Conservation (phyloP, 805 yeast species). For the Ogataea wickerhamii region DNA sequence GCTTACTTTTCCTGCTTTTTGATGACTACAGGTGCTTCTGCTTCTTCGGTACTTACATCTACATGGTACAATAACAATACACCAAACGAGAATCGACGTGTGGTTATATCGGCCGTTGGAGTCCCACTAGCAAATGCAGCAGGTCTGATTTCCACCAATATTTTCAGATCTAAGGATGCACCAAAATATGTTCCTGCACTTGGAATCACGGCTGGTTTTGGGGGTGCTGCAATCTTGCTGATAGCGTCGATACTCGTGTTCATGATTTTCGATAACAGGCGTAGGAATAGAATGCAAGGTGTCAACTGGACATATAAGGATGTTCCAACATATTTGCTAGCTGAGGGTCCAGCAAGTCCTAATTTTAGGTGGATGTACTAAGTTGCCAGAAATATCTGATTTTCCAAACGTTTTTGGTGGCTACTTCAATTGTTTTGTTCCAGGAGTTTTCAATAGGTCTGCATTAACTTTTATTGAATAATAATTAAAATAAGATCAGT, state of each 20-base stretch:
- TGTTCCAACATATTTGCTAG: slow-evolving; percentile 40
- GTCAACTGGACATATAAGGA: slow-evolving; percentile 37
- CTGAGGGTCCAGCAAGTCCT: slow-evolving; percentile 44
- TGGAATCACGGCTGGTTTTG: slow-evolving; percentile 44
- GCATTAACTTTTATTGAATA: neutral
- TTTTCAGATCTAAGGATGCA: slow-evolving; percentile 48
- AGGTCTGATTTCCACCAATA: slow-evolving; percentile 51
- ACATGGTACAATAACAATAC: slow-evolving; percentile 51
- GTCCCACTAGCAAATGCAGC: slow-evolving; percentile 57
- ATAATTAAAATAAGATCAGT: slow-evolving; percentile 7
- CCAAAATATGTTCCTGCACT: slow-evolving; percentile 53
- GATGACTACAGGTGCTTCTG: slow-evolving; percentile 48
- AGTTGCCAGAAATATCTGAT: neutral
- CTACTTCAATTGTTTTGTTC: too few species aligned
- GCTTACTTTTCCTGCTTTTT: slow-evolving; percentile 23
- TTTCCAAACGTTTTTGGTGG: too few species aligned
- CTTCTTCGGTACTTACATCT: slow-evolving; percentile 47
- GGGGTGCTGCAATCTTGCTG: slow-evolving; percentile 41
- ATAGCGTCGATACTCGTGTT: slow-evolving; percentile 19
- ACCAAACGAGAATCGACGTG: slow-evolving; percentile 44
- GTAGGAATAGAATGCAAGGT: slow-evolving; percentile 39
- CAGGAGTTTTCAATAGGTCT: neutral
- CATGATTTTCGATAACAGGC: slow-evolving; percentile 42
- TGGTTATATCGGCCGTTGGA: slow-evolving; percentile 45
- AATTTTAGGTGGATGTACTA: slow-evolving; percentile 46